Evolutionary conservation across 257 asterid species (phyloP).

Genomic region (Solanum appendiculatum): DNA sequence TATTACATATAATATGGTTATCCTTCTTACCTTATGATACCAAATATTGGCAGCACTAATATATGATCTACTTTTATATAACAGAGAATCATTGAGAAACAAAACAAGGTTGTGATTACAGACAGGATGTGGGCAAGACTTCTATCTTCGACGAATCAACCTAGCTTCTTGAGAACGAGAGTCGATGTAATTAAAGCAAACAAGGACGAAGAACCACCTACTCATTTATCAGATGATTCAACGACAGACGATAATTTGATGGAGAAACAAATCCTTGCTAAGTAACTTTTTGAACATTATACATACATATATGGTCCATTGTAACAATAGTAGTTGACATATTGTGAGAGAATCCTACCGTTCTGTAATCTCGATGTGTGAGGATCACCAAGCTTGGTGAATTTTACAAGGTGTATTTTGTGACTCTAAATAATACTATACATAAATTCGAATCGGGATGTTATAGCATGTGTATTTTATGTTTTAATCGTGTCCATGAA

Average conservation of each 20-base stretch:
- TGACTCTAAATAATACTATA: background rate
- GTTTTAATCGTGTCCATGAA: too few relatives aligned
- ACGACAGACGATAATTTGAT: background rate
- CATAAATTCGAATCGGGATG: too few relatives aligned
- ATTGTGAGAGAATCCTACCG: background rate
- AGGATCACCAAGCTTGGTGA: background rate
- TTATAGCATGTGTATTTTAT: too few relatives aligned
- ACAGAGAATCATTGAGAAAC: slow-evolving; percentile 55
- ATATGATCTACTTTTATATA: background rate
- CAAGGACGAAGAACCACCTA: slow-evolving; percentile 18
- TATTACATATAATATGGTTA: background rate
- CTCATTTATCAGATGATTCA: slow-evolving; percentile 17
- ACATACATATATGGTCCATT: background rate
- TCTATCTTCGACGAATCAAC: slow-evolving; percentile 86
- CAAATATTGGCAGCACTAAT: background rate
- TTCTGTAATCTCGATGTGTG: background rate
- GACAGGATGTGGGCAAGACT: slow-evolving; percentile 99
- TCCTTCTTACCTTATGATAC: background rate
- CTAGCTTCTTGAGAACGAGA: slow-evolving; percentile 54
- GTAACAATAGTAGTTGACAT: background rate
- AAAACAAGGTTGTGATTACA: slow-evolving; percentile 77
- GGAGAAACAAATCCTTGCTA: background rate
- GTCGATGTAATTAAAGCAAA: slow-evolving; percentile 10
- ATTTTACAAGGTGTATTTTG: background rate
- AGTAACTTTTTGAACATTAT: background rate